phyloP scores from a whole-genome alignment of 2,329 filamentous ascomycete genomes.

The Pseudogymnoascus sp. region DNA sequence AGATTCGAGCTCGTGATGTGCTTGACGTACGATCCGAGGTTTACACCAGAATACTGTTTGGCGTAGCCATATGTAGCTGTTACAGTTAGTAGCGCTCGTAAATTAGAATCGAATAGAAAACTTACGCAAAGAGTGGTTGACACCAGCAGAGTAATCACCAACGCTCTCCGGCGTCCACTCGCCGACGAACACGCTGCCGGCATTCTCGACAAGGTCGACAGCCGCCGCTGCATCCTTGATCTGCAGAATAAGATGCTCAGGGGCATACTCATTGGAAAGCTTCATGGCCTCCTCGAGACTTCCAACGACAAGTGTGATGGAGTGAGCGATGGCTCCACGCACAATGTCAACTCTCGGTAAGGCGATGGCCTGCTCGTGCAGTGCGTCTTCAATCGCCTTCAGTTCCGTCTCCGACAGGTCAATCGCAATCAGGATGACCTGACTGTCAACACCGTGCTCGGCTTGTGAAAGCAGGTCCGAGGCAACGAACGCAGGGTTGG shows the following conservation, averaged over 20 bases:
- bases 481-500: conserved; percentile 91
- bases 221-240: conserved; percentile 67
- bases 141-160: conserved; percentile 94
- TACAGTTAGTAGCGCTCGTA: conserved; percentile 10
- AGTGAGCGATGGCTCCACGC: conserved; percentile 81
- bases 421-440: conserved; percentile 85
- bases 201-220: conserved; percentile 79
- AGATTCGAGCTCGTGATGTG: conserved; percentile 94
- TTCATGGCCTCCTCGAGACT: conserved; percentile 66
- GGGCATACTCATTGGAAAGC: conserved; percentile 89
- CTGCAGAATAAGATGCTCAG: conserved; percentile 93
- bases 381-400: conserved; percentile 79
- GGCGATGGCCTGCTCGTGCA: conserved; percentile 78
- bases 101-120: conserved; percentile 25
- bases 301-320: conserved; percentile 72
- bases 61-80: conserved; percentile 94
- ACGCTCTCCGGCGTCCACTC: conserved; percentile 97
- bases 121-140: conserved; percentile 96
- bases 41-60: conserved; percentile 97
- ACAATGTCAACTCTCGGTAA: conserved; percentile 92
- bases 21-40: conserved; percentile 91
- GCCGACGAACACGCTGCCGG: conserved; percentile 92
- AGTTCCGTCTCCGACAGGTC: conserved; percentile 68
- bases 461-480: conserved; percentile 92
- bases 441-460: conserved; percentile 92